These are phyloP conservation scores for Penicillium fuscoglaucum DNA, from an alignment of 2,329 filamentous ascomycete species.

Conservation along the genomic window DNA sequence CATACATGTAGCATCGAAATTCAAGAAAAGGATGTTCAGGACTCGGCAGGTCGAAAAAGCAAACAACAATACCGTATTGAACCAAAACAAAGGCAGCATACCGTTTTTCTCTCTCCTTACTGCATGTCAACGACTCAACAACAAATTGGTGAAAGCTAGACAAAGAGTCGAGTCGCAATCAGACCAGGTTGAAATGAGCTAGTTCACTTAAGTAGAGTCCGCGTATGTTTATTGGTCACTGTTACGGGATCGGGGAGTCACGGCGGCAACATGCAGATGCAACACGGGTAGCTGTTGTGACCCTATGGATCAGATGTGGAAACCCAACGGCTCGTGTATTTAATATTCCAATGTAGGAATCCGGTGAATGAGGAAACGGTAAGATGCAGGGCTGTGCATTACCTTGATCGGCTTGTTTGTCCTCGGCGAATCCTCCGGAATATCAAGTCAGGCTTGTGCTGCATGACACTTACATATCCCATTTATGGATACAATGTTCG, in stretches of 20 bases:
- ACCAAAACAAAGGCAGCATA: not conserved
- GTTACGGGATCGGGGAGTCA: constrained; percentile 10
- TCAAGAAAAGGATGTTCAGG: not conserved
- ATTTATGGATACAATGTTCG: not conserved
- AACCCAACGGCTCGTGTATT: not conserved
- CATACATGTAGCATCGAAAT: not conserved
- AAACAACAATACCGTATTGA: not conserved
- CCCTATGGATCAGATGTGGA: not conserved
- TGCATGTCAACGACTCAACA: not conserved
- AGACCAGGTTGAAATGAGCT: constrained; percentile 1
- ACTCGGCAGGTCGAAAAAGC: not conserved
- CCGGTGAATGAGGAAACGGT: not conserved
- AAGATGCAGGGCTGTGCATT: not conserved
- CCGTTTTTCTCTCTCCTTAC: not conserved
- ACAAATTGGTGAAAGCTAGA: not conserved
- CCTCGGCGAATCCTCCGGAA: not conserved
- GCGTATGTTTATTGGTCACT: constrained; percentile 12
- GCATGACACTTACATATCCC: not conserved
- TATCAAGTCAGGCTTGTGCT: not conserved
- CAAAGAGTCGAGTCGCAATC: not conserved
- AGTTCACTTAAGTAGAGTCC: not conserved
- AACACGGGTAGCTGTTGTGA: constrained; percentile 3
- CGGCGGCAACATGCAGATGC: constrained; percentile 15
- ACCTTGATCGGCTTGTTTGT: constrained; percentile 1
- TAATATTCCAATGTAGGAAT: not conserved